phyloP scores from a whole-genome alignment of 169 alveolate species.

The Eimeria brunetti region DNA sequence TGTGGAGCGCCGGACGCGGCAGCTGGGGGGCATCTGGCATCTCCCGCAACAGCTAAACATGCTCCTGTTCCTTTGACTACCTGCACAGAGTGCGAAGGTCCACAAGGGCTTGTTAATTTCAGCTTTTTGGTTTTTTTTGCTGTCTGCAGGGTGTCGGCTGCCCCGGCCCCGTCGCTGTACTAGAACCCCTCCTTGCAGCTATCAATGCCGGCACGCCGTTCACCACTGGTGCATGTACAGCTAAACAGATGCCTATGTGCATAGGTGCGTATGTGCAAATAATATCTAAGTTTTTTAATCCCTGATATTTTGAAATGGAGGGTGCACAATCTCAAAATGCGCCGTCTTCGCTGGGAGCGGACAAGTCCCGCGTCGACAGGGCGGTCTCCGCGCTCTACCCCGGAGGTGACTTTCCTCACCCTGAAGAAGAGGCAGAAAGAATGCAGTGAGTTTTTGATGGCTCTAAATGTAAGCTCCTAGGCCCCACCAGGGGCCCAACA shows the following conservation, averaged over 20 bases:
- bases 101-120: not conserved
- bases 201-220: not conserved
- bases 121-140: not conserved
- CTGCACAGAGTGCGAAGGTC: not conserved
- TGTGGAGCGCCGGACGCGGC: not conserved
- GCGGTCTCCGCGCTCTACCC: slow-evolving; percentile 42
- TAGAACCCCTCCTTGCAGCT: not conserved
- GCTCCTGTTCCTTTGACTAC: not conserved
- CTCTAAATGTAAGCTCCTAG: not conserved
- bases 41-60: not conserved
- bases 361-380: not conserved
- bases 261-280: not conserved
- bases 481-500: not conserved
- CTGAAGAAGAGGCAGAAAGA: slow-evolving; percentile 42
- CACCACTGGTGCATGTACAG: not conserved
- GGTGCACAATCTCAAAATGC: not conserved
- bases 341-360: not conserved
- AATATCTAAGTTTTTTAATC: not conserved
- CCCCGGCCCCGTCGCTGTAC: not conserved
- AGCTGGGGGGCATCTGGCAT: not conserved
- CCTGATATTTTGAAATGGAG: not conserved
- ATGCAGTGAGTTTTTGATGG: not conserved
- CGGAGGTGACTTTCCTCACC: slow-evolving; percentile 24
- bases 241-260: not conserved
- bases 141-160: not conserved